phyloP scores from a whole-genome alignment of 805 yeast genomes.

The Saccharomycopsis sp. region DNA sequence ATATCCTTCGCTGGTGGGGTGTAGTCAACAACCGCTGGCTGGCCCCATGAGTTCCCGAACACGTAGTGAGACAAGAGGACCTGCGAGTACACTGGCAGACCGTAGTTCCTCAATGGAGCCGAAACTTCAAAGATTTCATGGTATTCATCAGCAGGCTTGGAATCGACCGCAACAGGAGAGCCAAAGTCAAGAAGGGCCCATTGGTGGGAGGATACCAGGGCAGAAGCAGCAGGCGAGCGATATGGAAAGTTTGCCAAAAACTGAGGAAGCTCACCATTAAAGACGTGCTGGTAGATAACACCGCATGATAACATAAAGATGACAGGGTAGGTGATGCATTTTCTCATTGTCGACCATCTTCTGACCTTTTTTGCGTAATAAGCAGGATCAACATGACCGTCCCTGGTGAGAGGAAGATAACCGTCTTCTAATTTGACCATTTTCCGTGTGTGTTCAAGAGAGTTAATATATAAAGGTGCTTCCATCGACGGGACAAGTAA shows the following conservation, averaged over 20 bases:
- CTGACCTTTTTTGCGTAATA: too few relatives aligned
- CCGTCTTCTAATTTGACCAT: too few relatives aligned
- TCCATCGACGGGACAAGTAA: too few relatives aligned
- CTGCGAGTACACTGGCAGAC: constrained; percentile 26
- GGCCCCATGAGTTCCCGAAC: constrained; percentile 56
- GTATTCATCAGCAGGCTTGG: not conserved
- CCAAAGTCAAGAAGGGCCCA: not conserved
- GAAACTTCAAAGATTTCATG: constrained; percentile 16
- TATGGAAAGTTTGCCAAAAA: not conserved
- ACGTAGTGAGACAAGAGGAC: constrained; percentile 34
- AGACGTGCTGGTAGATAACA: not conserved
- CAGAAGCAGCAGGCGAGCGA: not conserved
- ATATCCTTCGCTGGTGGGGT: constrained; percentile 36
- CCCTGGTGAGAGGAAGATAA: too few relatives aligned
- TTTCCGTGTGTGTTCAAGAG: too few relatives aligned
- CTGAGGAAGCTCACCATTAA: too few relatives aligned
- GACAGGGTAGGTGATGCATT: not conserved
- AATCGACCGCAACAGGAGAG: not conserved
- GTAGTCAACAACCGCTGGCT: constrained; percentile 37
- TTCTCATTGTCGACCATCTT: not conserved
- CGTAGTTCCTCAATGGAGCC: constrained; percentile 12
- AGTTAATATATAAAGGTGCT: too few relatives aligned
- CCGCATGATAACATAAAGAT: not conserved
- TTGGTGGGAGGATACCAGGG: not conserved
- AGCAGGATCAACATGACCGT: too few relatives aligned